A percentile compares a stretch with the other conserved stretches of the same genome.
Evolutionary conservation across 2,329 filamentous ascomycete species (phyloP).

Genomic region (Epichloe aotearoae): DNA sequence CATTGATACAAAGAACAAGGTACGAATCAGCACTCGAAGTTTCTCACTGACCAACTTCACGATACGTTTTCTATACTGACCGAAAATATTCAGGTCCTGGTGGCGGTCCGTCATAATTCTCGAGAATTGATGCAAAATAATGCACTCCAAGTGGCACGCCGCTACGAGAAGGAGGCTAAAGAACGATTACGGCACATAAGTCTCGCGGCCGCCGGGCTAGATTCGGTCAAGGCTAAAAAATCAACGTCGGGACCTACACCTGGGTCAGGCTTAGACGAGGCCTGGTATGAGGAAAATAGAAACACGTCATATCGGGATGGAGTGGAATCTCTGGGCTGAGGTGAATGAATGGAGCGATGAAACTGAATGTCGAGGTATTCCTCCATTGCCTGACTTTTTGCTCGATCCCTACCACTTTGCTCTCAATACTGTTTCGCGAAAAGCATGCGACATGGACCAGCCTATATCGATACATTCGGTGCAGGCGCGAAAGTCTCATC

Average conservation of each 20-base stretch:
- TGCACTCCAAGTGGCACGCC: slow-evolving; percentile 52
- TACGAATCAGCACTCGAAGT: slow-evolving; percentile 17
- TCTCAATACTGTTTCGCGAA: background rate
- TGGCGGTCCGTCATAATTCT: slow-evolving; percentile 53
- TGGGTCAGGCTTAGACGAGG: slow-evolving; percentile 15
- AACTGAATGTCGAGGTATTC: background rate
- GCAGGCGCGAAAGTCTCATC: background rate
- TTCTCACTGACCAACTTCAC: no score
- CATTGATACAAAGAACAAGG: slow-evolving; percentile 71
- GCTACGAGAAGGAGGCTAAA: slow-evolving; percentile 62
- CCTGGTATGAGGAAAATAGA: slow-evolving; percentile 20
- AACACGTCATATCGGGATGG: background rate
- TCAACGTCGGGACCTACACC: slow-evolving; percentile 2
- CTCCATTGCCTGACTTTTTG: background rate
- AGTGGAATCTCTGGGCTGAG: slow-evolving; percentile 6
- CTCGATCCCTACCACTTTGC: background rate
- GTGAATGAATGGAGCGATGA: background rate
- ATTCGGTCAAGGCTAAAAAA: slow-evolving; percentile 32
- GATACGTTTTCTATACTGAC: background rate
- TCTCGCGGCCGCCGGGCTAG: slow-evolving; percentile 60
- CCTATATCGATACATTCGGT: background rate
- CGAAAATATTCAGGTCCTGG: slow-evolving; percentile 42
- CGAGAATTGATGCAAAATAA: slow-evolving; percentile 58
- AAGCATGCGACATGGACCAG: background rate
- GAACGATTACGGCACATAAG: slow-evolving; percentile 68